phyloP scores from a whole-genome alignment of 768 basidiomycete genomes.

The Rhodotorula toruloides region DNA sequence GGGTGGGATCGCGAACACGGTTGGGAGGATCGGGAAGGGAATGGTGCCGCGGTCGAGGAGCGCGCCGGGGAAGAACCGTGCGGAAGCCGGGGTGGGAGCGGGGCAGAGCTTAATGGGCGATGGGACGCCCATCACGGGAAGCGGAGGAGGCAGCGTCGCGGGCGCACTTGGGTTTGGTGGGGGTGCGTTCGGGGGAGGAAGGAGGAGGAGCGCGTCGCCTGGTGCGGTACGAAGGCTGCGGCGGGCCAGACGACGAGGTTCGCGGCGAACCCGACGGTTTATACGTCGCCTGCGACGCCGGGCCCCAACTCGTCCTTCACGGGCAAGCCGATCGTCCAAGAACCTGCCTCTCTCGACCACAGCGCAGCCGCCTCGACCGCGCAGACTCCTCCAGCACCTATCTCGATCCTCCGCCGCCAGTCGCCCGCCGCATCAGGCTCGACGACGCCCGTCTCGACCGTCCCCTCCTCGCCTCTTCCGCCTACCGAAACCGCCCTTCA shows the following conservation, averaged over 20 bases:
- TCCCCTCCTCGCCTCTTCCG: too few relatives aligned
- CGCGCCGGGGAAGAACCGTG: constrained; percentile 7
- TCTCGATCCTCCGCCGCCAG: background rate
- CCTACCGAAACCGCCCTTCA: too few relatives aligned
- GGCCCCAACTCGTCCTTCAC: background rate
- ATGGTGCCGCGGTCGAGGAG: constrained; percentile 6
- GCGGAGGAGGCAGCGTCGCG: background rate
- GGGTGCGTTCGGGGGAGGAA: background rate
- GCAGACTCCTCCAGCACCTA: background rate
- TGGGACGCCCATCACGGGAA: background rate
- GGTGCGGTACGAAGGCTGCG: too few relatives aligned
- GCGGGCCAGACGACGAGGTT: too few relatives aligned
- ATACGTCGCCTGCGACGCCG: too few relatives aligned
- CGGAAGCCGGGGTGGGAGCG: background rate
- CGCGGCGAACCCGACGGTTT: too few relatives aligned
- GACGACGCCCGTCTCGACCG: background rate
- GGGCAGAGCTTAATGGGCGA: background rate
- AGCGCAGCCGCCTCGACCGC: background rate
- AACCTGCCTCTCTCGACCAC: background rate
- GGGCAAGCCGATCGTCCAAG: background rate
- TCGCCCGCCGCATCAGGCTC: background rate
- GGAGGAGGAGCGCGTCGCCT: background rate
- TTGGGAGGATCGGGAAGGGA: background rate
- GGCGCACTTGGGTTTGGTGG: constrained; percentile 5
- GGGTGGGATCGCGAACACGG: too few relatives aligned